A percentile compares a stretch with the other conserved stretches of the same genome.
phyloP scores from a whole-genome alignment of 1,284 basidiomycete species.

The Earliella scabrosa region DNA sequence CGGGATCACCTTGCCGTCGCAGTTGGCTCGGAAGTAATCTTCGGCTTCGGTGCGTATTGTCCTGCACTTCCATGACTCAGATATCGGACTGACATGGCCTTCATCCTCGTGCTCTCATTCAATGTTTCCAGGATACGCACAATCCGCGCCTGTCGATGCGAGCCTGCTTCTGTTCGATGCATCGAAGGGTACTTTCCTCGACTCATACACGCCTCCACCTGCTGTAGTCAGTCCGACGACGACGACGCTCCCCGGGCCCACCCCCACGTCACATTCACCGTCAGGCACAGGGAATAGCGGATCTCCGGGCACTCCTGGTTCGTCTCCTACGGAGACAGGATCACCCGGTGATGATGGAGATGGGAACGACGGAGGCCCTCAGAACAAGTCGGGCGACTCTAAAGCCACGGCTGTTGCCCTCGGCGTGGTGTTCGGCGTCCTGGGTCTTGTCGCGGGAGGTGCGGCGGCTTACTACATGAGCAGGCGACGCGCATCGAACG shows the following conservation, averaged over 20 bases:
- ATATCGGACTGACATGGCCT: conserved; percentile 6
- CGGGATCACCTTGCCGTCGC: conserved; percentile 75
- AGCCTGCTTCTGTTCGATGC: conserved; percentile 58
- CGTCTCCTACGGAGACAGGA: conserved; percentile 24
- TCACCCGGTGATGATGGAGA: conserved; percentile 18
- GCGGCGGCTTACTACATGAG: conserved; percentile 49
- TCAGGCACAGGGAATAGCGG: conserved; percentile 12
- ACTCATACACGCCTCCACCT: conserved; percentile 47
- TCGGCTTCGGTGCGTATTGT: conserved; percentile 74
- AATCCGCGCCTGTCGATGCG: conserved; percentile 49
- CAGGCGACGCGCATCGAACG: conserved; percentile 33
- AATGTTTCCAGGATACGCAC: conserved; percentile 54
- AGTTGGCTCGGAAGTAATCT: conserved; percentile 64
- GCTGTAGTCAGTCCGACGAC: conserved; percentile 36
- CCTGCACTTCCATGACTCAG: conserved; percentile 8
- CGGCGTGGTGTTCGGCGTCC: conserved; percentile 57
- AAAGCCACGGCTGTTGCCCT: conserved; percentile 54
- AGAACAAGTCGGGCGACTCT: conserved; percentile 27
- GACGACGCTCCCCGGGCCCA: conserved; percentile 44
- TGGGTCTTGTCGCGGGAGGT: conserved; percentile 52
- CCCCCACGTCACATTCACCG: conserved; percentile 16
- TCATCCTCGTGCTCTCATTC: not conserved
- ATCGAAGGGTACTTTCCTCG: conserved; percentile 39
- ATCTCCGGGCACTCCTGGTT: conserved; percentile 16
- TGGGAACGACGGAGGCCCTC: conserved; percentile 22